These are phyloP conservation scores for Corylus americana DNA, from an alignment of 306 rosid species.

Conservation along the genomic window DNA sequence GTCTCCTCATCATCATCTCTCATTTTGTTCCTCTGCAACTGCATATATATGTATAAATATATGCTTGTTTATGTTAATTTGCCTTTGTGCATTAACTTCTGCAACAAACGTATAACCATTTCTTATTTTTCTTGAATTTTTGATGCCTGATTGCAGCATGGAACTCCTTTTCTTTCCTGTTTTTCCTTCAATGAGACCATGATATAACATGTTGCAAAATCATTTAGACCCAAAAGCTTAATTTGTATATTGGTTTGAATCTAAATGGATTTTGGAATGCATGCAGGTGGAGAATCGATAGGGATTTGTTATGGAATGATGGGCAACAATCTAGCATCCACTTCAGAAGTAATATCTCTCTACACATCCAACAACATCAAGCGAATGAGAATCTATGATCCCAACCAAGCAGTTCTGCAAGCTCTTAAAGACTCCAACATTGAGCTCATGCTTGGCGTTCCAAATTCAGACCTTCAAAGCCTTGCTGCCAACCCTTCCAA, in stretches of 20 bases:
- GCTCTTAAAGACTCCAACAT: constrained; percentile 56
- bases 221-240: too few species aligned
- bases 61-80: neutral
- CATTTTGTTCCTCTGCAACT: neutral
- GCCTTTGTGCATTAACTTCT: neutral
- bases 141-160: too few species aligned
- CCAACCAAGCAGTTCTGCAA: constrained; percentile 47
- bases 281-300: constrained; percentile 50
- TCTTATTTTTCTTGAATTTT: neutral
- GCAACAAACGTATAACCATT: neutral
- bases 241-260: too few species aligned
- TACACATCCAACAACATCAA: constrained; percentile 52
- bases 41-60: neutral
- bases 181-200: too few species aligned
- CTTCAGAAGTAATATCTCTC: constrained; percentile 45
- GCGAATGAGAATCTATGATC: constrained; percentile 56
- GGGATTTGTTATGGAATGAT: constrained; percentile 66
- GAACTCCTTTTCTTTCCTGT: too few species aligned
- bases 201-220: too few species aligned
- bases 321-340: constrained; percentile 58
- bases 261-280: too few species aligned
- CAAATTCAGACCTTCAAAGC: constrained; percentile 49
- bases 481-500: constrained; percentile 41
- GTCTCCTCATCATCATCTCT: neutral
- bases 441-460: constrained; percentile 58